phyloP scores from a whole-genome alignment of 2,329 filamentous ascomycete species.

The Aspergillus terreus region DNA sequence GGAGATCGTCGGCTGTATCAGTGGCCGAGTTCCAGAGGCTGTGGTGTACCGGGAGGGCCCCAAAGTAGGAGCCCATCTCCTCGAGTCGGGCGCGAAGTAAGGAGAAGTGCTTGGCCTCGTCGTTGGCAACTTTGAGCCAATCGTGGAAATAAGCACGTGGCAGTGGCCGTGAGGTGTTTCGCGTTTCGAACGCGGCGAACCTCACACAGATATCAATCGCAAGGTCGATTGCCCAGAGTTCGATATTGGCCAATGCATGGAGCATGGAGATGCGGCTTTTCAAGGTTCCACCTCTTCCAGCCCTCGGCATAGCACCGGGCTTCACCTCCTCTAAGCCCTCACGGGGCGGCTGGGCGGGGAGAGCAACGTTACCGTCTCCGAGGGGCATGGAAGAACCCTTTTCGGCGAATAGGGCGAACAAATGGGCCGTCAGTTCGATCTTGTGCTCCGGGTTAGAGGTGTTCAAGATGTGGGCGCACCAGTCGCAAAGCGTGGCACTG shows the following conservation, averaged over 20 bases:
- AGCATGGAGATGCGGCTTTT: slow-evolving; percentile 47
- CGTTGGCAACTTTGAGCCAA: slow-evolving; percentile 48
- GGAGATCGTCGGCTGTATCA: slow-evolving; percentile 42
- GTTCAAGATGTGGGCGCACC: slow-evolving; percentile 46
- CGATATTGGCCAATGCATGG: slow-evolving; percentile 48
- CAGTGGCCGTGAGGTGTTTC: slow-evolving; percentile 22
- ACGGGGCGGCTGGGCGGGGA: slow-evolving; percentile 42
- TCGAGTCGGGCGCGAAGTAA: slow-evolving; percentile 44
- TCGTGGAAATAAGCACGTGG: slow-evolving; percentile 47
- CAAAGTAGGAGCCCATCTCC: slow-evolving; percentile 44
- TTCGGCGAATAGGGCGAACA: slow-evolving; percentile 41
- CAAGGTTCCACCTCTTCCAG: slow-evolving; percentile 40
- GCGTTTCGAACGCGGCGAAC: slow-evolving; percentile 43
- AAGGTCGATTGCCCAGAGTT: slow-evolving; percentile 48
- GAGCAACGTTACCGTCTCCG: slow-evolving; percentile 32
- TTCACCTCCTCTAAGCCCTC: slow-evolving; percentile 38
- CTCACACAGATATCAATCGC: slow-evolving; percentile 48
- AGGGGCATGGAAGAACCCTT: slow-evolving; percentile 43
- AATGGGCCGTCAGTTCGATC: slow-evolving; percentile 44
- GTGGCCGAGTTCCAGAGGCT: slow-evolving; percentile 45
- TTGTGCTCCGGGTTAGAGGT: slow-evolving; percentile 46
- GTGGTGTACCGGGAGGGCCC: slow-evolving; percentile 45
- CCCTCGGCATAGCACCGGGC: slow-evolving; percentile 39
- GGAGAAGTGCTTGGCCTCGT: slow-evolving; percentile 49
- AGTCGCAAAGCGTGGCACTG: slow-evolving; percentile 45